Conservation (phyloP, 2,329 filamentous ascomycete species). For the Trichophyton mentagrophytes region DNA sequence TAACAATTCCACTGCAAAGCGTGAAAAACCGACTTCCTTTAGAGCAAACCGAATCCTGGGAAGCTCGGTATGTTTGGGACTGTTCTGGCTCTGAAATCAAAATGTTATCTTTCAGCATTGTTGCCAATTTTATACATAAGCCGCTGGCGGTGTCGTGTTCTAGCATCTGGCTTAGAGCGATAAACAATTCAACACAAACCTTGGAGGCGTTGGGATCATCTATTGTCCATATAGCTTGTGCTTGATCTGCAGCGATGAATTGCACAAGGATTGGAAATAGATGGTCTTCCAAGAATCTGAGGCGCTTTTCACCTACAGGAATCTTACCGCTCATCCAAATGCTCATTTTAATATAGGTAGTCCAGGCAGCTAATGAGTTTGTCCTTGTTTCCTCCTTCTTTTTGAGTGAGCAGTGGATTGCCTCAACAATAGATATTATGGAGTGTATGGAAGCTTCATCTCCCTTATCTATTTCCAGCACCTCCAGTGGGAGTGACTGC, state of each 20-base stretch:
- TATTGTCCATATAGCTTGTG: conserved; percentile 40
- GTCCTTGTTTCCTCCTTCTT: conserved; percentile 60
- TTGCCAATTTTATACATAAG: conserved; percentile 52
- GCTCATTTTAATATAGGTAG: conserved; percentile 55
- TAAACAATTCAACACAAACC: conserved; percentile 30
- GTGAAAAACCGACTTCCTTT: conserved; percentile 57
- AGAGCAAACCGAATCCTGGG: conserved; percentile 55
- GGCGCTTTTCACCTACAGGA: conserved; percentile 35
- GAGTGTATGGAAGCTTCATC: conserved; percentile 32
- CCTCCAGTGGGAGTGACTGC: conserved; percentile 39
- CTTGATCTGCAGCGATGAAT: conserved; percentile 38
- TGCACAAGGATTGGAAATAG: conserved; percentile 43
- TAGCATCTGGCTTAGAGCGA: conserved; percentile 25
- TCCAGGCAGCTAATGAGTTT: conserved; percentile 59
- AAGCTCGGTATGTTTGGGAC: conserved; percentile 60
- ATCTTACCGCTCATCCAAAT: conserved; percentile 41
- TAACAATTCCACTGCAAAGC: conserved; percentile 35
- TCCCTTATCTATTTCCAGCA: conserved; percentile 24
- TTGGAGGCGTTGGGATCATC: conserved; percentile 27
- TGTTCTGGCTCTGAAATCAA: conserved; percentile 68
- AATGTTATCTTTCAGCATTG: conserved; percentile 52
- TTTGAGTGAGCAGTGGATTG: conserved; percentile 58
- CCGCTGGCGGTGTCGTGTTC: conserved; percentile 40
- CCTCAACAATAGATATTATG: conserved; percentile 49
- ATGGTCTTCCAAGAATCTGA: conserved; percentile 34